Evolutionary conservation across 371 early-diverging fungal genomes (phyloP), one percentile per base, ranked within the genome.

Genomic region (Mucor irregularis): DNA sequence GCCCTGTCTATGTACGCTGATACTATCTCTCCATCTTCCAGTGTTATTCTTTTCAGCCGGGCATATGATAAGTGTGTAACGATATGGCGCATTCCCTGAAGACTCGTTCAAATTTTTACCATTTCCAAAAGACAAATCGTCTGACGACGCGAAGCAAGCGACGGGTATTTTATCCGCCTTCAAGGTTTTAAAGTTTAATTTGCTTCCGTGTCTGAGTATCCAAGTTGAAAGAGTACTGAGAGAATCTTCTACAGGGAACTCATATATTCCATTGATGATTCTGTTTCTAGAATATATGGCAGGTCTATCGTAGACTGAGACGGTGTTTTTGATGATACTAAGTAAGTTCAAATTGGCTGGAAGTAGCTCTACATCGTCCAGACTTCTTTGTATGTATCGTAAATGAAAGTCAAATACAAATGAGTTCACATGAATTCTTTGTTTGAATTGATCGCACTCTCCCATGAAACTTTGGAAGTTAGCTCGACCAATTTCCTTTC

Each of bases 331-430:
- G 51, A 92, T 71, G 3, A 87, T 81, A 44, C 76, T 78, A 19
- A 92, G 48, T 5, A 90, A 34, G 51, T 90, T 78, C 24, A 90
- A 56, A 6, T 79, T 69, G 9, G 58, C 57, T 2, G 84, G 76
- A 7, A 79, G 22, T 3, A 53, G 40, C 0, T 64, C 67, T 14
- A 71, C 58, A 19, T 68, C 64, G 38, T 78, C 80, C 43, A 91
- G 64, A 16, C 87, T 81, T 7, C 69, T 61, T 38, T 86, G 84
- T 22, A 90, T 76, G 43, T 86, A 78, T 17, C 88, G 80, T 22
- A 91, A 49, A 43, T 90, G 90, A 49, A 91, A 91, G 62, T 93
- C 93, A 58, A 87, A 89, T 1, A 87, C 85, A 64, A 90, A 93
- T 14, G 92, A 91, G 56, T 89, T 88, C 47, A 91, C 81, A 54